Evolutionary conservation across 2,329 filamentous ascomycete genomes (phyloP), one percentile per base, ranked within the genome.

Genomic region (Paraphaeosphaeria minitans): DNA sequence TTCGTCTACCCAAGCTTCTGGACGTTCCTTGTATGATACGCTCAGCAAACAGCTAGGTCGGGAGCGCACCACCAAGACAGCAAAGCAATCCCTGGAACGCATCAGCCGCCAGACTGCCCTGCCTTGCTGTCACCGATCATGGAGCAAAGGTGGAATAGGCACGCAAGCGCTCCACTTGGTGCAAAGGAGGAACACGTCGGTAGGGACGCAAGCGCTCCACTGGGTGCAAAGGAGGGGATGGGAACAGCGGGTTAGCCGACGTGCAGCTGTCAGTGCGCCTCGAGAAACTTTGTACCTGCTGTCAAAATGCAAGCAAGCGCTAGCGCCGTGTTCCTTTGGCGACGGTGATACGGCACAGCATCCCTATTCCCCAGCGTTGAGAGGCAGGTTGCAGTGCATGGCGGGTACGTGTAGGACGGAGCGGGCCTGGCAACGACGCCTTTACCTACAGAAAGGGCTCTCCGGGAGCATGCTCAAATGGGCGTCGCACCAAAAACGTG

Each of bases 1-100:
- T 95, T 98, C 79, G 93, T 98, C 62, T 98, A 96, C 79, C 95
- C 95, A 46, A 97, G 93, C 77, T 98, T 96, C 78, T 98, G 94
- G 93, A 98, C 94, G 0, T 97, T 98, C 77, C 80, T 99, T 69
- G 89, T 98, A 46, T 97, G 66, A 75, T 57, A 46, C 43, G 10
- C 53, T 27, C 53, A 45, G 22, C 29, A 14, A 24, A 42, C 21
- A 33, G 24, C 37, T 61, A 33, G 43, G 48, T 48, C 21, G 48
- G 43, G 31, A 37, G 53, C 39, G 42, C 39, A 19, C 33, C 31
- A 59, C 60, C 13, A 62, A 64, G 6, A 42, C 46, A 59, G 58
- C 51, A 27, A 66, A 62, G 62, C 55, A 9, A 54, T 54, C 31
- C 49, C 24, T 27, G 57, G 35, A 52, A 22, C 33, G 24, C 55